A percentile compares a stretch with the other conserved stretches of the same genome.
Evolutionary conservation across 768 basidiomycete genomes (phyloP).

Genomic region (Boletus vinaceobasis): DNA sequence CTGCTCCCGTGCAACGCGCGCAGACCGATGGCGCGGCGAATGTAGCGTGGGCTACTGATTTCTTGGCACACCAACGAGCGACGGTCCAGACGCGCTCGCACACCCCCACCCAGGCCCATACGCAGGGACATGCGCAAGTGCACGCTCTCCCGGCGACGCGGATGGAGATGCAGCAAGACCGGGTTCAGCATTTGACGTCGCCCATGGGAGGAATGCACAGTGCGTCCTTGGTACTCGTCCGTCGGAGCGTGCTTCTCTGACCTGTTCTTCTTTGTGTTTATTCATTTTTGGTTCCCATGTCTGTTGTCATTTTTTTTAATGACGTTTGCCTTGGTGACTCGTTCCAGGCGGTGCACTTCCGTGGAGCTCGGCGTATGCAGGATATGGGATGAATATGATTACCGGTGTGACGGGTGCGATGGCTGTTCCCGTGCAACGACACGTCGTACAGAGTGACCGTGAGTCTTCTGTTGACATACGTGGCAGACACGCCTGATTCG

Average conservation of each 20-base stretch:
- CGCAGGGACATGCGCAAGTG: conserved; percentile 11
- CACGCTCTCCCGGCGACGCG: conserved; percentile 2
- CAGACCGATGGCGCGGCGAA: conserved; percentile 14
- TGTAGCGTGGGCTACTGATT: conserved; percentile 63
- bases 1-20: conserved; percentile 10
- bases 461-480: conserved; percentile 17
- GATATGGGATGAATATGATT: conserved; percentile 41
- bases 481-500: not conserved
- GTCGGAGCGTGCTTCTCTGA: conserved; percentile 2
- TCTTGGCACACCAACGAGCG: conserved; percentile 37
- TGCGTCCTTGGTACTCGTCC: conserved; percentile 8
- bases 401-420: conserved; percentile 25
- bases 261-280: not conserved
- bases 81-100: not conserved
- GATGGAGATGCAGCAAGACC: conserved; percentile 13
- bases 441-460: conserved; percentile 42
- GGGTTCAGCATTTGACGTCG: conserved; percentile 1
- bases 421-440: conserved; percentile 21
- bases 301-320: not conserved
- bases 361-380: conserved; percentile 39
- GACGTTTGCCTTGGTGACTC: not conserved
- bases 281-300: not conserved
- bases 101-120: not conserved
- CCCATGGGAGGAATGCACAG: conserved; percentile 11
- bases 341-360: conserved; percentile 34